Evolutionary conservation across 345 rosid genomes (phyloP).

Genomic region (Arabis hirsuta): DNA sequence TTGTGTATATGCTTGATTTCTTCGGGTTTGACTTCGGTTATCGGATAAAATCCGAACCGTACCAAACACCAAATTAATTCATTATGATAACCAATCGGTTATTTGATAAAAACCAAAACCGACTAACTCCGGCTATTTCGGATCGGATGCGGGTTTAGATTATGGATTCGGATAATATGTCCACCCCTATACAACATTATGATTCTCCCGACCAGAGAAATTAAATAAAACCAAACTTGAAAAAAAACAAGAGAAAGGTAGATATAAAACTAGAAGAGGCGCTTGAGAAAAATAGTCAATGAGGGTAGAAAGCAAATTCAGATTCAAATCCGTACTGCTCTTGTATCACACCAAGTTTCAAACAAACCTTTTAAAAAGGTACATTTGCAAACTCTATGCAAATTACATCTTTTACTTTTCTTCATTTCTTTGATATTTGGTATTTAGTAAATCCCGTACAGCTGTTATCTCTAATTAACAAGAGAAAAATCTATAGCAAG

Average conservation of each 20-base stretch:
- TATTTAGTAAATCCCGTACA: constrained; percentile 2
- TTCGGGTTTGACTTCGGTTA: too few relatives aligned
- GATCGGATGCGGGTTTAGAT: too few relatives aligned
- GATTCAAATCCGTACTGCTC: constrained; percentile 34
- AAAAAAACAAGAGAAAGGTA: constrained; percentile 25
- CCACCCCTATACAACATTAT: too few relatives aligned
- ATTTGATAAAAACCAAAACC: too few relatives aligned
- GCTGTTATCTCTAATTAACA: constrained; percentile 3
- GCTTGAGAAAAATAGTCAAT: constrained; percentile 30
- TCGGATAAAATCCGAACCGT: too few relatives aligned
- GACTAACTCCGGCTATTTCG: too few relatives aligned
- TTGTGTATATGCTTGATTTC: too few relatives aligned
- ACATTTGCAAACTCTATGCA: constrained; percentile 11
- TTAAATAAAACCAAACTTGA: neutral
- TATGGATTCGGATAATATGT: too few relatives aligned
- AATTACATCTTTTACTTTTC: constrained; percentile 8
- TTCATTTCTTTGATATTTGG: neutral
- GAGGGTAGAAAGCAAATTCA: constrained; percentile 12
- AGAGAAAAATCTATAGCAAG: neutral
- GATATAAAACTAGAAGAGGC: neutral
- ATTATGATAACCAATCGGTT: too few relatives aligned
- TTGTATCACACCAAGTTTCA: constrained; percentile 29
- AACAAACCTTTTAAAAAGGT: constrained; percentile 18
- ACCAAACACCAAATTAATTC: too few relatives aligned
- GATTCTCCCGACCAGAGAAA: constrained; percentile 5